A percentile compares a stretch with the other conserved stretches of the same genome.
phyloP scores from a whole-genome alignment of 345 rosid species.

The Gossypium longicalyx region DNA sequence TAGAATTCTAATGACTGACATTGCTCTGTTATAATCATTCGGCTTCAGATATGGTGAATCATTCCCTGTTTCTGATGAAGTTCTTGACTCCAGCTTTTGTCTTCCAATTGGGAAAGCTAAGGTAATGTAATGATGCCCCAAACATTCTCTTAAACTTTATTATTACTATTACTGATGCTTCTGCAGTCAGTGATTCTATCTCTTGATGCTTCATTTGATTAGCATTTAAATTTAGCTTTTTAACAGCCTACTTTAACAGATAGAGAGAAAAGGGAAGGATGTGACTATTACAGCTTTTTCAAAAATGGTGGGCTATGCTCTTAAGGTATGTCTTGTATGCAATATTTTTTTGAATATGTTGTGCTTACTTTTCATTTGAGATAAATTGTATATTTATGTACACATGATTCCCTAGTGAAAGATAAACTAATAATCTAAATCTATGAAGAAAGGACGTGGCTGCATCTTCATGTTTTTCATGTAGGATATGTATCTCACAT shows the following conservation, averaged over 20 bases:
- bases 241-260: constrained; percentile 30
- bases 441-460: neutral
- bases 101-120: constrained; percentile 74
- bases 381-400: neutral
- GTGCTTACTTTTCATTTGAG: neutral
- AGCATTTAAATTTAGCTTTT: neutral
- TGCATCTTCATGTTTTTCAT: neutral
- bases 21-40: constrained; percentile 9
- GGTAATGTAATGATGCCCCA: constrained; percentile 29
- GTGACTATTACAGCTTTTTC: constrained; percentile 68
- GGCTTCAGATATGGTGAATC: constrained; percentile 59
- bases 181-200: neutral
- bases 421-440: neutral
- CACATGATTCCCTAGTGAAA: neutral
- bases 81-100: constrained; percentile 64
- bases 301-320: constrained; percentile 61
- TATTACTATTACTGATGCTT: neutral
- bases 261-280: constrained; percentile 70
- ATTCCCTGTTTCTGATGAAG: constrained; percentile 65
- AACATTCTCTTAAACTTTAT: neutral
- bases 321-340: constrained; percentile 40
- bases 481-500: neutral
- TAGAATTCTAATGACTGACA: neutral
- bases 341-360: neutral
- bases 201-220: neutral